Percentiles rank a stretch among this genome's conserved stretches.
Evolutionary conservation across 805 yeast species (phyloP).

Genomic region (Saturnispora silvae): DNA sequence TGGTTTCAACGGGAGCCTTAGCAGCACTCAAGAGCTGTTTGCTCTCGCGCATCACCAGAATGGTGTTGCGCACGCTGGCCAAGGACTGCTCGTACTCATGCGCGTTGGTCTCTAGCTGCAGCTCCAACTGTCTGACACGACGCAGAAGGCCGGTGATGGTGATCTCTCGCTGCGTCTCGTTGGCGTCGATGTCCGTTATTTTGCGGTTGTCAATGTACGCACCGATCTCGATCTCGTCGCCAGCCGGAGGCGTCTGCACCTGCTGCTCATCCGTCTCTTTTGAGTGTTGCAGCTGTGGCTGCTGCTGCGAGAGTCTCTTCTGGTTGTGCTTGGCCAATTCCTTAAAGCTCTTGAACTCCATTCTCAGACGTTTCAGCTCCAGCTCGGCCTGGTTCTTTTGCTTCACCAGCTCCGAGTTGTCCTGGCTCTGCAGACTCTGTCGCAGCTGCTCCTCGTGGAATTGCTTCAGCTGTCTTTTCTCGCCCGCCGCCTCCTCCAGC

Average conservation of each 20-base stretch:
- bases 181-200: constrained; percentile 1
- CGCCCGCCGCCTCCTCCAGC: constrained; percentile 11
- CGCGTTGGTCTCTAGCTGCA: constrained; percentile 10
- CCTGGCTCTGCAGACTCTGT: constrained; percentile 1
- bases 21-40: constrained; percentile 13
- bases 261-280: neutral
- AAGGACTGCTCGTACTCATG: constrained; percentile 14
- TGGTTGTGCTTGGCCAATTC: neutral
- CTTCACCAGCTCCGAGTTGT: constrained; percentile 1
- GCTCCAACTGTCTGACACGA: constrained; percentile 14
- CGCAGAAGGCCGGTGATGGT: constrained; percentile 4
- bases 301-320: no score
- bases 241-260: neutral
- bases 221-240: neutral
- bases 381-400: constrained; percentile 3
- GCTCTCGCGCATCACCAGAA: constrained; percentile 15
- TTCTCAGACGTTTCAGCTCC: constrained; percentile 6
- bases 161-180: constrained; percentile 5
- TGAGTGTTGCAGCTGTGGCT: neutral
- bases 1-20: no score
- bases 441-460: constrained; percentile 8
- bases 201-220: constrained; percentile 1
- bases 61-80: constrained; percentile 14
- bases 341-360: constrained; percentile 6
- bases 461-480: constrained; percentile 3